Percentiles rank a stretch among this genome's conserved stretches.
Conservation (phyloP, 2,329 filamentous ascomycete genomes). For the Ceratocystis ficicola region DNA sequence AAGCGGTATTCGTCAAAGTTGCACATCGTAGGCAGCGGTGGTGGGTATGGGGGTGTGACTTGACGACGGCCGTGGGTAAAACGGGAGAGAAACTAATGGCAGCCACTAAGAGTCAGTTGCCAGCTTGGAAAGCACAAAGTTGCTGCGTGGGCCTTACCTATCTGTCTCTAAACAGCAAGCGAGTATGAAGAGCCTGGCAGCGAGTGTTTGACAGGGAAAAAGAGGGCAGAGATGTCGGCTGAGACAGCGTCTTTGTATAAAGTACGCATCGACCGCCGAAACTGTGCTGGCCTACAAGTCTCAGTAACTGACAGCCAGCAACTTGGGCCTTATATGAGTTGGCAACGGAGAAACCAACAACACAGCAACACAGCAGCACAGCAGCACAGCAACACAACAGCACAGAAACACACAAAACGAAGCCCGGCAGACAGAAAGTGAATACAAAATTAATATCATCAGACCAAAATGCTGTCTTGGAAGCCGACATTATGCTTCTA, state of each 20-base stretch:
- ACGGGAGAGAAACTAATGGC: too few species aligned
- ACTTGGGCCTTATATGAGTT: not conserved
- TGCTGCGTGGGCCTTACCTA: too few species aligned
- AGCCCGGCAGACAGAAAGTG: not conserved
- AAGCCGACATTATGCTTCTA: not conserved
- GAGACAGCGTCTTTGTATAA: not conserved
- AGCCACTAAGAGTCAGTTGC: too few species aligned
- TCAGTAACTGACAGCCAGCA: not conserved
- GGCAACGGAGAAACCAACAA: not conserved
- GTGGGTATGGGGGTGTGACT: not conserved
- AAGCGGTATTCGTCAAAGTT: constrained; percentile 60
- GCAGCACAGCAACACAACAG: not conserved
- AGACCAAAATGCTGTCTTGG: not conserved
- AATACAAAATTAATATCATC: not conserved
- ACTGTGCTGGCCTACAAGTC: not conserved
- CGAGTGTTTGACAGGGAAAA: not conserved
- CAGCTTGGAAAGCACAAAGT: too few species aligned
- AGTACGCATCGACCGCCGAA: not conserved
- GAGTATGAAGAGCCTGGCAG: too few species aligned
- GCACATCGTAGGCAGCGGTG: constrained; percentile 42
- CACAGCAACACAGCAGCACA: not conserved
- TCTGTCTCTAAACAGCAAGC: too few species aligned
- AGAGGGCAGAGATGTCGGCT: not conserved
- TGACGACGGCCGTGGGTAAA: too few species aligned
- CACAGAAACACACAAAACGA: not conserved